Base-by-base conservation (phyloP, 306 rosid genomes). In the Corylus americana region DNA sequence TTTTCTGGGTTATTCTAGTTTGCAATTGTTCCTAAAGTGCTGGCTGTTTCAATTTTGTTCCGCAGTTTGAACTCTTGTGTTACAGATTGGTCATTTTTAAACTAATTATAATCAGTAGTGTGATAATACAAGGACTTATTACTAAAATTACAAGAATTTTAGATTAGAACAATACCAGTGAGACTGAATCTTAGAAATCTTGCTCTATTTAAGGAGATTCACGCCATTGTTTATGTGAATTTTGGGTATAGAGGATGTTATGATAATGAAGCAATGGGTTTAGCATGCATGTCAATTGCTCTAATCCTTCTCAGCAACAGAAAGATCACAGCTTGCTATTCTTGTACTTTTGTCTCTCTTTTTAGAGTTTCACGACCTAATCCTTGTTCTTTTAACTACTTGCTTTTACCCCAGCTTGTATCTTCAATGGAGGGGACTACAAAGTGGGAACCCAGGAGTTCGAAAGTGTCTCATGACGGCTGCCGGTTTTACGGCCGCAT, bases 381-480 rank as follows among this genome's bases (percentile, higher is more conserved):
- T 68, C 7, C 20, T 27, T 71, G 55, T 51, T 73, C n/a, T 48
- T 70, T 61, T 44, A 79, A 13, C 11, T 63, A 27, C 17, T 4
- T 79, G 17, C 11, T 69, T 16, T 8, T 55, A 50, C 63, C 48
- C 31, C 61, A 85, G 90, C 66, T 82, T 77, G 75, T 80, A 77
- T 67, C 80, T 20, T 77, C 81, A 59, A 70, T 53, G 78, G 81
- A 81, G 71, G 74, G 69, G 37, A 67, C 76, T 25, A 72, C 84
- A 55, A 84, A 87, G 77, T 59, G 87, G 88, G 81, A 74, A 25
- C 58, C 39, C 73, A 37, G 35, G 31, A 50, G 78, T 74, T 69
- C 74, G 22, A 27, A 79, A 47, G 71, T 45, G 75, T 81, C 74
- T 42, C 85, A 68, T 22, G 79, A 72, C 47, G 55, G 62, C 7